These are phyloP conservation scores for Lantana camara DNA, from an alignment of 257 asterid species.

Conservation along the genomic window DNA sequence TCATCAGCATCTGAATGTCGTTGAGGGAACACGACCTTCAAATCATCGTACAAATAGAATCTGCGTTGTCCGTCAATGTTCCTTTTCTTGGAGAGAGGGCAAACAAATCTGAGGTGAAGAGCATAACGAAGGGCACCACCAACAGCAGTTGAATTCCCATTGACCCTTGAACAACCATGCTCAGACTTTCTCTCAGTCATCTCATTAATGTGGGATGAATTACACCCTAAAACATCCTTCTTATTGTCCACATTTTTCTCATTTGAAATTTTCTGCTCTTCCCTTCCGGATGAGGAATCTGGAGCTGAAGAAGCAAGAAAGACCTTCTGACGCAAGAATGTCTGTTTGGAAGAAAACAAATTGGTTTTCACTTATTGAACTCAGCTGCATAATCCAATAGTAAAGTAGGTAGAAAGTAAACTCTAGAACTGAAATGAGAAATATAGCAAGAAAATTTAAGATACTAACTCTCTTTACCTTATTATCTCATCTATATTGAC, in stretches of 20 bases:
- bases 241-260: conserved; percentile 26
- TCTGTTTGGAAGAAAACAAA: conserved; percentile 41
- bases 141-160: conserved; percentile 35
- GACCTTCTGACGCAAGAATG: conserved; percentile 78
- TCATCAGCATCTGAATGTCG: conserved; percentile 79
- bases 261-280: conserved; percentile 36
- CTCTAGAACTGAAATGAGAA: conserved; percentile 5
- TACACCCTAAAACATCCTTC: conserved; percentile 32
- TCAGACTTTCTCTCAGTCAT: conserved; percentile 32
- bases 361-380: conserved; percentile 11
- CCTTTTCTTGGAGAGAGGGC: conserved; percentile 46
- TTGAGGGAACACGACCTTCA: conserved; percentile 77
- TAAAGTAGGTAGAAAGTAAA: conserved; percentile 2
- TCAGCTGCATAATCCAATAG: conserved; percentile 1
- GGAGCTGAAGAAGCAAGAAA: conserved; percentile 56
- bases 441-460: not conserved
- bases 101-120: conserved; percentile 68
- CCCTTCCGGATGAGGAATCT: conserved; percentile 33
- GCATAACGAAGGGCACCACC: conserved; percentile 79
- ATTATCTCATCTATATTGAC: conserved; percentile 3
- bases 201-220: conserved; percentile 35
- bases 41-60: conserved; percentile 64
- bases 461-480: conserved; percentile 2
- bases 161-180: conserved; percentile 40
- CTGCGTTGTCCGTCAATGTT: conserved; percentile 39